Conservation (phyloP, 345 rosid species). For the Microthlaspi erraticum region DNA sequence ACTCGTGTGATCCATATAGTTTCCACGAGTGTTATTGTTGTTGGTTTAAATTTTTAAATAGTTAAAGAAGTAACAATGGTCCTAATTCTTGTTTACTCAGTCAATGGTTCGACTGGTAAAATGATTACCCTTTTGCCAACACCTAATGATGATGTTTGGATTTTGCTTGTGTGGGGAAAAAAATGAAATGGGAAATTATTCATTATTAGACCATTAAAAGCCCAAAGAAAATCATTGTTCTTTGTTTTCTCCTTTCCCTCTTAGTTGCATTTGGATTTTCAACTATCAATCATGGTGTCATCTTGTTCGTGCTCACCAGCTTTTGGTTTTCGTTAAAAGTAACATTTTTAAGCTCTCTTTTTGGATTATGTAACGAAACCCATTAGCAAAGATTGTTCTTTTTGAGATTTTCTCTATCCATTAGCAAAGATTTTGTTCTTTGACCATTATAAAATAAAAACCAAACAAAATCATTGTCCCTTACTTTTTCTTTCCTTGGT, state of each 20-base stretch:
- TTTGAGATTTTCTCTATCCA: background rate
- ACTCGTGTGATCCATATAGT: slow-evolving; percentile 24
- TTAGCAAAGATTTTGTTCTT: slow-evolving; percentile 23
- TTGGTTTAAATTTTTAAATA: slow-evolving; percentile 7
- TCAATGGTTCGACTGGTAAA: slow-evolving; percentile 25
- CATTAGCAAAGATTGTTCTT: slow-evolving; percentile 4
- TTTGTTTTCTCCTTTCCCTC: background rate
- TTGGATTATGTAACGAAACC: background rate
- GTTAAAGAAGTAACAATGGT: background rate
- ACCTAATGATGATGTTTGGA: slow-evolving; percentile 43
- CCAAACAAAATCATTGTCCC: slow-evolving; percentile 35
- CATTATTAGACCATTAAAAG: slow-evolving; percentile 32
- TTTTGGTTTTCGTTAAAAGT: background rate
- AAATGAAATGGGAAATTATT: slow-evolving; percentile 14
- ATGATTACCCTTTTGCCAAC: slow-evolving; percentile 40
- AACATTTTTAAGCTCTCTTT: background rate
- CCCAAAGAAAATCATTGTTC: slow-evolving; percentile 31
- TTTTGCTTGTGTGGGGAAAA: slow-evolving; percentile 38
- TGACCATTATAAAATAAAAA: slow-evolving; percentile 21
- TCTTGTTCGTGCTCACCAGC: slow-evolving; percentile 36
- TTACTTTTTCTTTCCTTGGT: slow-evolving; percentile 7
- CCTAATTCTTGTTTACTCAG: slow-evolving; percentile 19
- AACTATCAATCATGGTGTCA: slow-evolving; percentile 37
- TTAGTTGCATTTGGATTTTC: slow-evolving; percentile 42
- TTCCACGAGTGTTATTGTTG: slow-evolving; percentile 27